These are phyloP conservation scores for Cryptococcus sp. DNA, from an alignment of 1,284 basidiomycete species.

Conservation along the genomic window DNA sequence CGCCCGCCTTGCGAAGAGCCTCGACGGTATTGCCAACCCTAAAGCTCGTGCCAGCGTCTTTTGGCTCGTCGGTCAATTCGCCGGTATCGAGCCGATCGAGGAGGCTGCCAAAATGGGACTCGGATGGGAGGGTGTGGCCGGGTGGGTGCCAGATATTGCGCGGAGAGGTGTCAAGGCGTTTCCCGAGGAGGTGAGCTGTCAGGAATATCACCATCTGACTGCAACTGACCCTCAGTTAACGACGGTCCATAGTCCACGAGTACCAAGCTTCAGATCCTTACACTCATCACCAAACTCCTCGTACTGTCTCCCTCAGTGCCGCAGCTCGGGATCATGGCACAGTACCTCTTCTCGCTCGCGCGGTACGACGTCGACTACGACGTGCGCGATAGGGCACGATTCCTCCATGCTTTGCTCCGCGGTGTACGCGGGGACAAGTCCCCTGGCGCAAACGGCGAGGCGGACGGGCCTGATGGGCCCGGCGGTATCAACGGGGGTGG, in stretches of 20 bases:
- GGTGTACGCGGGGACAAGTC: slow-evolving; percentile 49
- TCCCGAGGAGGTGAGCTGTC: slow-evolving; percentile 58
- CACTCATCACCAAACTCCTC: slow-evolving; percentile 76
- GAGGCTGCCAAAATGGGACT: slow-evolving; percentile 22
- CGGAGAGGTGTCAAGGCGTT: slow-evolving; percentile 72
- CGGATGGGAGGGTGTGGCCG: slow-evolving; percentile 54
- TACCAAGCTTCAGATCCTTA: slow-evolving; percentile 77
- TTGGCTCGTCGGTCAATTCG: slow-evolving; percentile 87
- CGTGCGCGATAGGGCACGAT: slow-evolving; percentile 79
- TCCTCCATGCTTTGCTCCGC: slow-evolving; percentile 67
- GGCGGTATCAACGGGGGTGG: neutral
- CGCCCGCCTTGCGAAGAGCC: slow-evolving; percentile 64
- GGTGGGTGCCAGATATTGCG: slow-evolving; percentile 82
- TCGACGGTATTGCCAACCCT: slow-evolving; percentile 73
- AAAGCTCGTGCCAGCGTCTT: slow-evolving; percentile 77
- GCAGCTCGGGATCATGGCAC: slow-evolving; percentile 55
- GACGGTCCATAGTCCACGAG: slow-evolving; percentile 53
- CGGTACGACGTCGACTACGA: slow-evolving; percentile 83
- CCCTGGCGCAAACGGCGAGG: slow-evolving; percentile 36
- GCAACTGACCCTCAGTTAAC: neutral
- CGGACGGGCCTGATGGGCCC: neutral
- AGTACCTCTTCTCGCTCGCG: slow-evolving; percentile 76
- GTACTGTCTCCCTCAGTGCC: slow-evolving; percentile 62
- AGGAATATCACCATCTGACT: neutral
- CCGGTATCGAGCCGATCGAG: slow-evolving; percentile 39